These are phyloP conservation scores for Calonectria montana DNA, from an alignment of 2,329 filamentous ascomycete species.

Conservation along the genomic window DNA sequence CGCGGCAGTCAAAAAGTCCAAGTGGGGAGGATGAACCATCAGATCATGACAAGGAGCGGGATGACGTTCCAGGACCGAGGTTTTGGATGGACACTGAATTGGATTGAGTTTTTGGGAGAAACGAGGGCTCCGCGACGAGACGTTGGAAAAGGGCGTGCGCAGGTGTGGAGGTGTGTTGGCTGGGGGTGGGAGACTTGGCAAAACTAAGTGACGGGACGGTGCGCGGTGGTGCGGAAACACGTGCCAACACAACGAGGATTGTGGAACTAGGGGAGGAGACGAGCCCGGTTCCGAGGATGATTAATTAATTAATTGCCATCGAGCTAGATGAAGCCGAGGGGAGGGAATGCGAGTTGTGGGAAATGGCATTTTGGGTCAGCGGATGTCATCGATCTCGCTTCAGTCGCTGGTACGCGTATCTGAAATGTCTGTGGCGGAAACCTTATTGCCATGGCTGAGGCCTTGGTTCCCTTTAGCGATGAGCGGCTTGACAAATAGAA, in stretches of 20 bases:
- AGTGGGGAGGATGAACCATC: not conserved
- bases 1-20: not conserved
- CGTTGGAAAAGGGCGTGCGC: slow-evolving; percentile 1
- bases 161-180: not conserved
- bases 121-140: not conserved
- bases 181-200: not conserved
- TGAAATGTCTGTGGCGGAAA: not conserved
- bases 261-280: not conserved
- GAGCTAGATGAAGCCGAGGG: not conserved
- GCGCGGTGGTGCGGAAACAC: slow-evolving; percentile 13
- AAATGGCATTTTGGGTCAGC: not conserved
- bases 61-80: slow-evolving; percentile 20
- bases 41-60: slow-evolving; percentile 15
- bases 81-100: slow-evolving; percentile 6
- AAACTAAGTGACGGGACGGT: slow-evolving; percentile 11
- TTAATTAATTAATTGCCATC: not conserved
- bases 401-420: not conserved
- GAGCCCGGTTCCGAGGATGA: slow-evolving; percentile 8
- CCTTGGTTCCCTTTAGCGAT: not conserved
- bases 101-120: slow-evolving; percentile 8
- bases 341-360: not conserved
- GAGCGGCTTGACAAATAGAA: not conserved
- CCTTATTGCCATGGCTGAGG: not conserved
- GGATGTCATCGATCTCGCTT: not conserved
- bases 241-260: not conserved